Conservation (phyloP, 2,329 filamentous ascomycete species). For the Colletotrichum viniferum region DNA sequence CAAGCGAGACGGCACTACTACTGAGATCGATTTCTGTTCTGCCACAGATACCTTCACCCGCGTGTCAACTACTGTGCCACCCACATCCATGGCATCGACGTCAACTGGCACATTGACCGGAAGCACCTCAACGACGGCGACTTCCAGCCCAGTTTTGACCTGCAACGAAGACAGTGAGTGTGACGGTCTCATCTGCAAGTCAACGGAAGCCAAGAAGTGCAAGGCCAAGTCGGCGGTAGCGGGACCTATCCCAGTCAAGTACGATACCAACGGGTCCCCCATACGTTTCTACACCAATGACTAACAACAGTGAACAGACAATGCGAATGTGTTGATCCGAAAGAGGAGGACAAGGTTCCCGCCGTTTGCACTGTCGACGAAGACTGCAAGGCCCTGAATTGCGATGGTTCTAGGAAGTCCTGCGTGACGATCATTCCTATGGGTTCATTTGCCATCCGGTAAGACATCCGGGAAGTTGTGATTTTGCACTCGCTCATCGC, state of each 20-base stretch:
- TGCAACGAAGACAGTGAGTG: neutral
- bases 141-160: no score
- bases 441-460: neutral
- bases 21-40: neutral
- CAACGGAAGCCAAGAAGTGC: neutral
- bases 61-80: neutral
- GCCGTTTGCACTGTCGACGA: neutral
- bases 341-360: neutral
- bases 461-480: accelerated
- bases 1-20: neutral
- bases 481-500: neutral
- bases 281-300: accelerated
- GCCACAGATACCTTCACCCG: neutral
- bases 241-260: neutral
- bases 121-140: no score
- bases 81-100: neutral
- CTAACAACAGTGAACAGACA: neutral
- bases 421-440: neutral
- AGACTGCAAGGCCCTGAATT: neutral
- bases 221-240: neutral
- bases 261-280: accelerated
- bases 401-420: neutral
- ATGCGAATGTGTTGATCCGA: neutral
- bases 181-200: neutral
- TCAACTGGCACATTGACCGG: neutral